Percentiles rank a stretch among this genome's conserved stretches.
phyloP scores from a whole-genome alignment of 371 early-diverging fungal species.

The Mortierella sp. region DNA sequence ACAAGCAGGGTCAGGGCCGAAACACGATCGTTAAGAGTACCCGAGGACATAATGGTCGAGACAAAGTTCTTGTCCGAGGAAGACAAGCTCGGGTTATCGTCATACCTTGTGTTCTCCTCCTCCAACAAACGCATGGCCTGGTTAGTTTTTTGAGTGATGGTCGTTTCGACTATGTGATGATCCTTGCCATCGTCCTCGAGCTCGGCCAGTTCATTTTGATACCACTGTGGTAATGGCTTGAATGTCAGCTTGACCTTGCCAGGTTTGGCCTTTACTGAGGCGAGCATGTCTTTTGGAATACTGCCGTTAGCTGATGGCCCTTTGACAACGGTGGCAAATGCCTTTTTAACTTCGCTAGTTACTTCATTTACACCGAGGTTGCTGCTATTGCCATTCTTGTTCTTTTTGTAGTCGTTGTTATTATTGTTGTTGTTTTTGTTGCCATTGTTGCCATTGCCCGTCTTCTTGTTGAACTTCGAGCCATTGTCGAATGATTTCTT shows the following conservation, averaged over 20 bases:
- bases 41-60: slow-evolving; percentile 87
- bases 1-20: slow-evolving; percentile 93
- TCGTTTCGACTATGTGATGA: slow-evolving; percentile 57
- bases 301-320: slow-evolving; percentile 56
- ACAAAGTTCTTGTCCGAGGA: slow-evolving; percentile 89
- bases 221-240: slow-evolving; percentile 70
- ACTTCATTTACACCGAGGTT: slow-evolving; percentile 18
- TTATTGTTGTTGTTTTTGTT: slow-evolving; percentile 10
- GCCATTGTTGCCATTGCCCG: slow-evolving; percentile 15
- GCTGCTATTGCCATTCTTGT: slow-evolving; percentile 6
- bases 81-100: slow-evolving; percentile 67
- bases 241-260: slow-evolving; percentile 49
- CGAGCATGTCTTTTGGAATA: slow-evolving; percentile 54
- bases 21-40: slow-evolving; percentile 93
- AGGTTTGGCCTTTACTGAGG: slow-evolving; percentile 35
- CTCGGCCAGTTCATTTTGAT: slow-evolving; percentile 56
- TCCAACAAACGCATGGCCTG: slow-evolving; percentile 77
- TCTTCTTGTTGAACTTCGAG: slow-evolving; percentile 19
- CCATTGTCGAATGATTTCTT: slow-evolving; percentile 17
- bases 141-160: slow-evolving; percentile 61
- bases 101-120: slow-evolving; percentile 78
- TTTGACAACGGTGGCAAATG: slow-evolving; percentile 50
- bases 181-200: slow-evolving; percentile 55
- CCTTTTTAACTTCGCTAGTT: slow-evolving; percentile 50
- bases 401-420: slow-evolving; percentile 10